Conservation (phyloP, 2,329 filamentous ascomycete species). For the Paecilomyces variotii region DNA sequence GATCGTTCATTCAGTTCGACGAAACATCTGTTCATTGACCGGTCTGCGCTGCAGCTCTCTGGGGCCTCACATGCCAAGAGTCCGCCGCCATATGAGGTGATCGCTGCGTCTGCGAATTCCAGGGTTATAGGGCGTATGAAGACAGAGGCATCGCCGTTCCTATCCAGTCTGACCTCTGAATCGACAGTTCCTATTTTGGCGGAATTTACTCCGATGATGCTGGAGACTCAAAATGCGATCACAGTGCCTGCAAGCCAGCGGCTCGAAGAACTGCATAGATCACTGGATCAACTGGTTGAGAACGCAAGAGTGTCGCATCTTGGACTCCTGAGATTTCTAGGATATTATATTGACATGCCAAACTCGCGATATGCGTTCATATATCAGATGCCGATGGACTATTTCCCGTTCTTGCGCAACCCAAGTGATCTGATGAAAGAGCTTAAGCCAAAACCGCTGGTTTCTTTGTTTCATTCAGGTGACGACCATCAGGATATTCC, state of each 20-base stretch:
- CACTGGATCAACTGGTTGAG: constrained; percentile 33
- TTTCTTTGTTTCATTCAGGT: constrained; percentile 35
- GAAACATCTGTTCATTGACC: constrained; percentile 31
- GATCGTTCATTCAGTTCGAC: constrained; percentile 17
- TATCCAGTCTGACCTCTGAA: constrained; percentile 22
- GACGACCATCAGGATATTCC: constrained; percentile 33
- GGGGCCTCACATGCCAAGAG: constrained; percentile 31
- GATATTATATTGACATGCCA: constrained; percentile 50
- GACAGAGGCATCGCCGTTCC: constrained; percentile 27
- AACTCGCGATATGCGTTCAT: constrained; percentile 52
- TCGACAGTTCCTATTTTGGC: constrained; percentile 33
- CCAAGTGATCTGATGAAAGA: constrained; percentile 30
- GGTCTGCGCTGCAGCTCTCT: constrained; percentile 31
- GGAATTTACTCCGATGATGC: constrained; percentile 35
- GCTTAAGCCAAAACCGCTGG: constrained; percentile 32
- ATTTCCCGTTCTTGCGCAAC: constrained; percentile 36
- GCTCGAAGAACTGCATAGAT: constrained; percentile 28
- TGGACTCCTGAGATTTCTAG: constrained; percentile 36
- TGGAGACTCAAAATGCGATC: constrained; percentile 23
- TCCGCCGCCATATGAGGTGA: constrained; percentile 35
- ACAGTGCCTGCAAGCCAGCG: constrained; percentile 20
- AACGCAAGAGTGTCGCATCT: constrained; percentile 35
- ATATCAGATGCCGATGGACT: constrained; percentile 49
- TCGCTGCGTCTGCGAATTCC: constrained; percentile 35
- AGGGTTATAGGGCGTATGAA: constrained; percentile 33